Conservation (phyloP, 441 rosid species). For the California macrophylla region DNA sequence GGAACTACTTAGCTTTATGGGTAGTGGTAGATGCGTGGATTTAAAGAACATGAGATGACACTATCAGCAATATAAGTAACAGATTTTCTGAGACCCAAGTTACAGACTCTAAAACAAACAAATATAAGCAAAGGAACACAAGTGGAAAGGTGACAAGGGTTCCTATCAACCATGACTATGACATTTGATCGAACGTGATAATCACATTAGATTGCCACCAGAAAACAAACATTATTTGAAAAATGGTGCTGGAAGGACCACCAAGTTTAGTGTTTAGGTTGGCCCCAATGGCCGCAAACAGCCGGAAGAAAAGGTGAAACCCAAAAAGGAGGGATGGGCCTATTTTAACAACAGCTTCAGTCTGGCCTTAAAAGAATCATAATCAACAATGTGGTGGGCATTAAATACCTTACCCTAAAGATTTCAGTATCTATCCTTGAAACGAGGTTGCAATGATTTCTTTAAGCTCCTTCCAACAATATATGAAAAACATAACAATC, state of each 20-base stretch:
- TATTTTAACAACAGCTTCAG: background rate
- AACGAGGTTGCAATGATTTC: background rate
- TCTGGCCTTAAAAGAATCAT: background rate
- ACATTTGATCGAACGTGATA: background rate
- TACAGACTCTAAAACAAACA: background rate
- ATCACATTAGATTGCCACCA: slow-evolving; percentile 3
- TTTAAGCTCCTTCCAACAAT: background rate
- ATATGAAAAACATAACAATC: too few species aligned
- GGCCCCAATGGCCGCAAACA: background rate
- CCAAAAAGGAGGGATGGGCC: background rate
- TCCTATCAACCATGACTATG: background rate
- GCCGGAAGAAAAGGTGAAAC: background rate
- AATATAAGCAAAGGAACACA: too few species aligned
- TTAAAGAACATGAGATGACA: background rate
- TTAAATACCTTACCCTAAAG: background rate
- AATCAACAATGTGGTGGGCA: background rate
- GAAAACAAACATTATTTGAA: background rate
- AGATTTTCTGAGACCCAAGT: background rate
- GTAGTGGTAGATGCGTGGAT: too few species aligned
- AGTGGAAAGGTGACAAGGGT: too few species aligned
- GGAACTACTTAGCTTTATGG: background rate
- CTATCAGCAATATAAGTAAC: background rate
- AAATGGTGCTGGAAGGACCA: background rate
- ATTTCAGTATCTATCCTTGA: background rate
- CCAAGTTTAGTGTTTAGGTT: background rate